Base-by-base conservation (phyloP, 768 basidiomycete species). In the Psilocybe azurescens region DNA sequence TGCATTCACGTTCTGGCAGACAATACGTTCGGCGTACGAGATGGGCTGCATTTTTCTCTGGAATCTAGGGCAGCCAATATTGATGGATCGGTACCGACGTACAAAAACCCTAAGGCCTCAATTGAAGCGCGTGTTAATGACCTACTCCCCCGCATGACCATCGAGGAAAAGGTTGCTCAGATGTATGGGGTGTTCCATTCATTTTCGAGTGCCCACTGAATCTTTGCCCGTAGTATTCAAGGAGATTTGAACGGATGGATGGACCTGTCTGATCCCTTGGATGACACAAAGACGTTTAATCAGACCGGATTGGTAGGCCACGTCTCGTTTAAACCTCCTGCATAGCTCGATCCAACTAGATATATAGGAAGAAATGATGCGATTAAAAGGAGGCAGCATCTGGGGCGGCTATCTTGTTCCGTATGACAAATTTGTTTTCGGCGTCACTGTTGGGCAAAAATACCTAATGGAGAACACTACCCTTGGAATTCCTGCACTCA, bases 401-500 rank as follows among this genome's bases (percentile, higher is more conserved):
- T 89, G 89, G 88, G 87, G 76, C 3, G 88, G 89, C 0, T 90
- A 90, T 68, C 76, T 78, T 18, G 78, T 79, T 5, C 85, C 87
- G 1, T 88, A 82, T 76, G 83, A 87, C 47, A 90, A 89, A 69
- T 81, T 89, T 41, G 84, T 84, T 13, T 89, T 78, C 56, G 85
- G 74, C 1, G 78, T 88, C 32, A 82, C 76, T 1, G 73, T 86
- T 18, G 89, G 86, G 2, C 88, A 89, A 66, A 76, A 77, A 32
- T 89, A 87, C 68, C 70, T 90, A 61, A 83, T 90, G 85, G 86
- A 89, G 69, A 88, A 89, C 66, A 90, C 88, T 0, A 88, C 86
- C 0, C 82, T 91, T 16, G 88, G 89, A 24, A 90, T 91, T 53
- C 88, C 89, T 1, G 86, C 88, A 10, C 73, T 90, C 38, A 73